A percentile compares a stretch with the other conserved stretches of the same genome.
phyloP scores from a whole-genome alignment of 805 yeast species.

The Ogataea ganodermae region DNA sequence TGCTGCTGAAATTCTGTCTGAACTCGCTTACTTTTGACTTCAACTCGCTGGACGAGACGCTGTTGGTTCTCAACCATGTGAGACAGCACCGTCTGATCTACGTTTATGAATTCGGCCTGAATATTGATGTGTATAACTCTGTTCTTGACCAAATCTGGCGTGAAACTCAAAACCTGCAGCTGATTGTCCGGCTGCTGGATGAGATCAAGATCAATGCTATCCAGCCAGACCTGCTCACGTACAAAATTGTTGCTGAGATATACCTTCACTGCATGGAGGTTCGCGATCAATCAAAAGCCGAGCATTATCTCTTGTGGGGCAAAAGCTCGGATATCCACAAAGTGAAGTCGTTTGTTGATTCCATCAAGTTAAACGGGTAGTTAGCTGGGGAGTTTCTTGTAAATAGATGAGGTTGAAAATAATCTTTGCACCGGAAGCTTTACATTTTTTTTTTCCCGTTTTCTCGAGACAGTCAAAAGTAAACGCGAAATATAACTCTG shows the following conservation, averaged over 20 bases:
- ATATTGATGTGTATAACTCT: conserved; percentile 33
- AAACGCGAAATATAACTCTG: not conserved
- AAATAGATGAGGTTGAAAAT: too few relatives aligned
- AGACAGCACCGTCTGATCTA: conserved; percentile 31
- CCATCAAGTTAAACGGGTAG: conserved; percentile 13
- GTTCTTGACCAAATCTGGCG: conserved; percentile 32
- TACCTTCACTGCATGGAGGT: conserved; percentile 34
- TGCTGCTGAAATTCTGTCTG: conserved; percentile 30
- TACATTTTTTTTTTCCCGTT: conserved; percentile 4
- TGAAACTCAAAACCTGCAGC: conserved; percentile 28
- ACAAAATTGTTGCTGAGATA: conserved; percentile 27
- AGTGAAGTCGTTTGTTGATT: conserved; percentile 24
- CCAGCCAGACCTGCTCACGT: conserved; percentile 32
- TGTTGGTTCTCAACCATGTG: conserved; percentile 24
- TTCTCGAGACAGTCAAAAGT: too few relatives aligned
- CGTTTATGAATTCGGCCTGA: conserved; percentile 35
- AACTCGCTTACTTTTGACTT: conserved; percentile 35
- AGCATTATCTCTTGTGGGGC: conserved; percentile 34
- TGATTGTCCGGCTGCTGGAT: conserved; percentile 27
- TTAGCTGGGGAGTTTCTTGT: too few relatives aligned
- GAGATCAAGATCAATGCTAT: conserved; percentile 35
- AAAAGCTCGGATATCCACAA: conserved; percentile 29
- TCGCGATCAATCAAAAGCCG: conserved; percentile 20
- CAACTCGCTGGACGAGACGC: conserved; percentile 30
- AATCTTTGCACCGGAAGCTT: conserved; percentile 11